These are phyloP conservation scores for Trematosphaeria pertusa DNA, from an alignment of 2,329 filamentous ascomycete genomes.

Conservation along the genomic window DNA sequence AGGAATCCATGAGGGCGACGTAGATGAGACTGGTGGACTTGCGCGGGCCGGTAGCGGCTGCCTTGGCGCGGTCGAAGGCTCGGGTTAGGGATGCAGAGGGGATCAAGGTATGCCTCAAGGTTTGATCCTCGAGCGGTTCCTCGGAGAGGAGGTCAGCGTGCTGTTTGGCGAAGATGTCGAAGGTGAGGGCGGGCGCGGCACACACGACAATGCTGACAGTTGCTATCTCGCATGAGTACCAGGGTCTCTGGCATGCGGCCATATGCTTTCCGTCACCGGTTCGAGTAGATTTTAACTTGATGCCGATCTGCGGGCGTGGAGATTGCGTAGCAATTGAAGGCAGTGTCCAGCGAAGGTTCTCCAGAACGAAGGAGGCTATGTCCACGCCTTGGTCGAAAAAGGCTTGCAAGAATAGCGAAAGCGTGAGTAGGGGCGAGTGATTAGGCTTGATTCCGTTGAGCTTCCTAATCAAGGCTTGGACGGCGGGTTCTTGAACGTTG, in stretches of 20 bases:
- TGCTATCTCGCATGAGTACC: not conserved
- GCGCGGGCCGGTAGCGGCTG: not conserved
- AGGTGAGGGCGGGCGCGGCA: not conserved
- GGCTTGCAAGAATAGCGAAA: not conserved
- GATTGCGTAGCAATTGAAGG: not conserved
- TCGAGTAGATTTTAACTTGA: not conserved
- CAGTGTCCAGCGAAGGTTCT: not conserved
- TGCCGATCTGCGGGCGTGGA: not conserved
- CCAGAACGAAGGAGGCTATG: not conserved
- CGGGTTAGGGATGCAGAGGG: not conserved
- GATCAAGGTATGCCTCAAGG: not conserved
- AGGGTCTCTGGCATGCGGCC: not conserved
- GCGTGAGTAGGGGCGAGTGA: not conserved
- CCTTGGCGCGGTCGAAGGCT: not conserved
- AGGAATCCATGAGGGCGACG: not conserved
- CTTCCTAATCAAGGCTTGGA: not conserved
- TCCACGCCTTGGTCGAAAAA: not conserved
- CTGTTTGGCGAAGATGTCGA: not conserved
- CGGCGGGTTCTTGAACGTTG: not conserved
- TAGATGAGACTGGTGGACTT: slow-evolving; percentile 1
- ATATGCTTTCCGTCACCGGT: not conserved
- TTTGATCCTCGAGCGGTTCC: not conserved
- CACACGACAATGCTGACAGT: not conserved
- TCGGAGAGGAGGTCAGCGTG: not conserved
- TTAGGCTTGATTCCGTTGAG: not conserved